Conservation (phyloP, 306 rosid species). For the Spatholobus suberectus region DNA sequence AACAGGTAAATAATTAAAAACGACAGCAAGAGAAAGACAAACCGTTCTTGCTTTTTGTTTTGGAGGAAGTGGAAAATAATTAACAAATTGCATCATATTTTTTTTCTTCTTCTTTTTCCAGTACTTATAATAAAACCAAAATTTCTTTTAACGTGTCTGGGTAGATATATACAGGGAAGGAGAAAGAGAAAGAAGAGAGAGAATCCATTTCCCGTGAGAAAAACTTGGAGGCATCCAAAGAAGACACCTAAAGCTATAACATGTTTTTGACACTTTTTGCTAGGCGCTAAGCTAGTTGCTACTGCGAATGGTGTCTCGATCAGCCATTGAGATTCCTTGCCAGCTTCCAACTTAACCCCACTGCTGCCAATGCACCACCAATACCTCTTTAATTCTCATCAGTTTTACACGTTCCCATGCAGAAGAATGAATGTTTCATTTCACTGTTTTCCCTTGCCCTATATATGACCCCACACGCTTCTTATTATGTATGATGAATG, state of each 20-base stretch:
- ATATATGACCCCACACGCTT: constrained; percentile 44
- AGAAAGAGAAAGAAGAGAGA: constrained; percentile 27
- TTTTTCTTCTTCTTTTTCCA: neutral
- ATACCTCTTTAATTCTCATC: constrained; percentile 38
- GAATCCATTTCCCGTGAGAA: constrained; percentile 55
- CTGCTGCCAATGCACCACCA: neutral
- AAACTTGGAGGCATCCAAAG: constrained; percentile 64
- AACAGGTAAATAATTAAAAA: neutral
- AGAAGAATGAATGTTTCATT: constrained; percentile 49
- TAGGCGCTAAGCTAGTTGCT: constrained; percentile 28
- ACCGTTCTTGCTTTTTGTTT: neutral
- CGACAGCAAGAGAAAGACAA: neutral
- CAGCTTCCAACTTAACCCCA: constrained; percentile 45
- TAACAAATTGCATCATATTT: neutral
- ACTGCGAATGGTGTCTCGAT: constrained; percentile 11
- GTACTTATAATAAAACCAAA: constrained; percentile 36
- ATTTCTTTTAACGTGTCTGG: constrained; percentile 22
- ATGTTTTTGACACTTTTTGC: constrained; percentile 48
- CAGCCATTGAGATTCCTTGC: constrained; percentile 56
- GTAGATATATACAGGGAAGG: constrained; percentile 16
- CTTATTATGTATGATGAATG: constrained; percentile 29
- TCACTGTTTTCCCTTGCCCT: neutral
- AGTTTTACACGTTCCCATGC: constrained; percentile 52
- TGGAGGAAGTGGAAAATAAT: constrained; percentile 19
- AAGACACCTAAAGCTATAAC: constrained; percentile 45